A percentile compares a stretch with the other conserved stretches of the same genome.
These are phyloP conservation scores for Bonia amplexicaulis DNA, from an alignment of 176 grass and related monocot genomes.

Conservation along the genomic window DNA sequence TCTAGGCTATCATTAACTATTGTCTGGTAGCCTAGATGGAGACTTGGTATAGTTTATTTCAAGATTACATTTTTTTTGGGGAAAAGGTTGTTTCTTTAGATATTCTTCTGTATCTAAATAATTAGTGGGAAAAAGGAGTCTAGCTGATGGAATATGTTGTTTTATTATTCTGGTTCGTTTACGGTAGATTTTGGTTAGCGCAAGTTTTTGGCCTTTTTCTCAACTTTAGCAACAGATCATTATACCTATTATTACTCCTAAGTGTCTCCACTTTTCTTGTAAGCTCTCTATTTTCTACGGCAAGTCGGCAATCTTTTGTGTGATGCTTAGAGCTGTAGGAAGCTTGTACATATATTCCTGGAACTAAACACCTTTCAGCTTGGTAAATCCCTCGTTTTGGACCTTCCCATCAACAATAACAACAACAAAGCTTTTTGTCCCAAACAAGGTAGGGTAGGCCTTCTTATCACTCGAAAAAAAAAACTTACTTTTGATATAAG, in stretches of 20 bases:
- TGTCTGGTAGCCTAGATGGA: not conserved
- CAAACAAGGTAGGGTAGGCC: too few relatives aligned
- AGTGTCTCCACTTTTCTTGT: not conserved
- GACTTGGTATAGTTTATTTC: not conserved
- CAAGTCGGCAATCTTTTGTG: not conserved
- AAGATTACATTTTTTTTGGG: not conserved
- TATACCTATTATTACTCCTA: not conserved
- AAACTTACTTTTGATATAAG: not conserved
- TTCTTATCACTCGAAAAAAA: not conserved
- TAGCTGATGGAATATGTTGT: not conserved
- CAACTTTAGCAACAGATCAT: not conserved
- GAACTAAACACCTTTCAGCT: not conserved
- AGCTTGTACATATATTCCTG: not conserved
- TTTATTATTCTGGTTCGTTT: not conserved
- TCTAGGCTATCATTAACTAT: not conserved
- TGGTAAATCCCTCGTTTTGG: not conserved
- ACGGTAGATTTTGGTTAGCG: not conserved
- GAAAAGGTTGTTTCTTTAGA: not conserved
- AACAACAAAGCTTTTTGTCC: too few relatives aligned
- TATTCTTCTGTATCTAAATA: not conserved
- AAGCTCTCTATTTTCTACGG: not conserved
- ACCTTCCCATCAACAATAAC: not conserved
- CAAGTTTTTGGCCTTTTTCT: not conserved
- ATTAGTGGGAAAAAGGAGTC: not conserved
- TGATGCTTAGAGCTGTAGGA: not conserved